Percentiles rank a stretch among this genome's conserved stretches.
These are phyloP conservation scores for Erodium trifolium DNA, from an alignment of 441 rosid species.

Conservation along the genomic window DNA sequence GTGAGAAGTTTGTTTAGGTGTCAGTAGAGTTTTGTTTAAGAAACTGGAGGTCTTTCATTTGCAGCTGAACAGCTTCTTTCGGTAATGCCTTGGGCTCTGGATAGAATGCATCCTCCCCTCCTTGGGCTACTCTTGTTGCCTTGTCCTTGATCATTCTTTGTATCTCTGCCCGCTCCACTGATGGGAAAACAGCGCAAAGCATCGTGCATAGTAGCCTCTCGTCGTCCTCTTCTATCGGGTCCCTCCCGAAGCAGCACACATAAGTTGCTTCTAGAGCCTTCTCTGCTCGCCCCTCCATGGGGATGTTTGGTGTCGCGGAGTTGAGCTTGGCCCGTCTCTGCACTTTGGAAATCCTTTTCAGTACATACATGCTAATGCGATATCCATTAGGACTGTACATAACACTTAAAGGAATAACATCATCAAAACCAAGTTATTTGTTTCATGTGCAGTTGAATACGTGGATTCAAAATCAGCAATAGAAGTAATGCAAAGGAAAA, in stretches of 20 bases:
- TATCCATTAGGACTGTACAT: too few relatives aligned
- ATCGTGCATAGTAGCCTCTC: conserved; percentile 48
- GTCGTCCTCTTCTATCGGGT: conserved; percentile 68
- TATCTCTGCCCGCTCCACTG: conserved; percentile 42
- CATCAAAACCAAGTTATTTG: too few relatives aligned
- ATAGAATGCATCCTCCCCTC: conserved; percentile 34
- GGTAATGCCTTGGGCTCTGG: conserved; percentile 51
- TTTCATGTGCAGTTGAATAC: too few relatives aligned
- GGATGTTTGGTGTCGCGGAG: conserved; percentile 44
- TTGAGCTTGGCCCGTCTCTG: conserved; percentile 74
- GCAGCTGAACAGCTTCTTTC: conserved; percentile 66
- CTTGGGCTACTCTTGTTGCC: conserved; percentile 57
- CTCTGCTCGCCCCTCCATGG: conserved; percentile 65
- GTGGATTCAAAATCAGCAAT: too few relatives aligned
- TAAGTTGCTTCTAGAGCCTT: conserved; percentile 86
- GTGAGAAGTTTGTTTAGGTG: too few relatives aligned
- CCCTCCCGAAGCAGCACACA: conserved; percentile 64
- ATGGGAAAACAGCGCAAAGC: conserved; percentile 63
- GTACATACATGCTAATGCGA: not conserved
- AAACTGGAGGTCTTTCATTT: conserved; percentile 91
- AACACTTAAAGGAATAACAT: too few relatives aligned
- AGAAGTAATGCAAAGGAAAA: not conserved
- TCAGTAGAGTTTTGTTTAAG: conserved; percentile 43
- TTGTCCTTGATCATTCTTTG: conserved; percentile 51
- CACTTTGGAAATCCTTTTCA: conserved; percentile 19